These are phyloP conservation scores for Phaseolus lunatus DNA, from an alignment of 306 rosid genomes.

Conservation along the genomic window DNA sequence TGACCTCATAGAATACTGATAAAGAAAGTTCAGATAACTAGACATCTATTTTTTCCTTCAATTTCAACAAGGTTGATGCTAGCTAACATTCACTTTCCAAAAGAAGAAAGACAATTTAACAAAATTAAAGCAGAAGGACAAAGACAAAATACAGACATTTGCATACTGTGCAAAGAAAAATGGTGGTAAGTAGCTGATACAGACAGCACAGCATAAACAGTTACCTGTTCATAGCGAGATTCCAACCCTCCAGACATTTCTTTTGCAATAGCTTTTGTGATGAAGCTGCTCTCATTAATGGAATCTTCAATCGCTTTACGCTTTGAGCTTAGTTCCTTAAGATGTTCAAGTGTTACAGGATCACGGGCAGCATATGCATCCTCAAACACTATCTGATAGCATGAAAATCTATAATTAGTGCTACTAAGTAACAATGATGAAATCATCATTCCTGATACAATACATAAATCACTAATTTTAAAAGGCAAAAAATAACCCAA, in stretches of 20 bases:
- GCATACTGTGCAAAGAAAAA: neutral
- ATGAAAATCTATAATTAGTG: constrained; percentile 47
- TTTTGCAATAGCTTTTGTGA: constrained; percentile 77
- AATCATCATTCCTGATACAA: constrained; percentile 17
- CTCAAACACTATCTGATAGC: constrained; percentile 74
- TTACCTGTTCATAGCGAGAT: constrained; percentile 74
- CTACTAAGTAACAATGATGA: neutral
- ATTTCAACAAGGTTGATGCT: neutral
- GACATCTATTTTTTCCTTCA: constrained; percentile 5
- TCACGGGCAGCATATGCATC: constrained; percentile 61
- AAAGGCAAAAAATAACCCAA: neutral
- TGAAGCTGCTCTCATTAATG: constrained; percentile 63
- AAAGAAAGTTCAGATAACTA: neutral
- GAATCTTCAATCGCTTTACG: constrained; percentile 77
- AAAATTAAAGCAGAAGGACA: neutral
- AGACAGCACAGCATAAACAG: constrained; percentile 9
- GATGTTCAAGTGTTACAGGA: constrained; percentile 77
- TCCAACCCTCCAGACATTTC: constrained; percentile 83
- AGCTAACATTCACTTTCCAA: constrained; percentile 11
- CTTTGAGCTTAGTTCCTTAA: constrained; percentile 79
- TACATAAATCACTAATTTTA: neutral
- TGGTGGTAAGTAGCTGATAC: constrained; percentile 1
- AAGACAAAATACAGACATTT: neutral
- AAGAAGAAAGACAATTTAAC: neutral
- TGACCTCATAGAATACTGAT: neutral